These are phyloP conservation scores for Euphorbia lathyris DNA, from an alignment of 345 rosid species.

Conservation along the genomic window DNA sequence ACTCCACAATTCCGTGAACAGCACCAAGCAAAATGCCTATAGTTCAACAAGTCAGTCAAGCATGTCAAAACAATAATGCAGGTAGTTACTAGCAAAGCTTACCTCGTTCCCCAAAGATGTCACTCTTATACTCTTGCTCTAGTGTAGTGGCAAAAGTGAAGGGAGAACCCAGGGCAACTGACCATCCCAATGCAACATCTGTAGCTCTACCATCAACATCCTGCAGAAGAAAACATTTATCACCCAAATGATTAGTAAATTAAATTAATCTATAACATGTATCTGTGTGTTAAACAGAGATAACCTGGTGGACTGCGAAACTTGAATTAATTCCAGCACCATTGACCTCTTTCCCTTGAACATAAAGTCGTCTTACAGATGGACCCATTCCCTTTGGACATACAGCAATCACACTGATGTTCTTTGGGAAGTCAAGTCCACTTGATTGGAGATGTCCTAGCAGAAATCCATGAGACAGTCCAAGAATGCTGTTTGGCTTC, in stretches of 20 bases:
- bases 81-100: conserved; percentile 5
- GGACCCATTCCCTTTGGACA: conserved; percentile 95
- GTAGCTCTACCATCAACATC: conserved; percentile 91
- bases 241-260: not conserved
- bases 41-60: not conserved
- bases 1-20: conserved; percentile 82
- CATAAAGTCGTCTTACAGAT: conserved; percentile 85
- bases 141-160: conserved; percentile 82
- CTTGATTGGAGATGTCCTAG: conserved; percentile 75
- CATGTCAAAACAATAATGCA: not conserved
- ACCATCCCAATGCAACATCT: conserved; percentile 89
- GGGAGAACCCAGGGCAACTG: conserved; percentile 91
- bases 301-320: conserved; percentile 85
- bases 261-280: not conserved
- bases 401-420: conserved; percentile 76
- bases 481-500: conserved; percentile 91
- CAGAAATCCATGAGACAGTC: conserved; percentile 91
- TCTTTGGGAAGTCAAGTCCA: conserved; percentile 75
- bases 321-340: conserved; percentile 95
- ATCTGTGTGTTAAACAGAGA: not conserved
- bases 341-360: conserved; percentile 83
- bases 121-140: conserved; percentile 94
- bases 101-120: conserved; percentile 95
- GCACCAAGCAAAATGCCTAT: conserved; percentile 86
- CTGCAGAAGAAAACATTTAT: conserved; percentile 28